These are phyloP conservation scores for Tremella fuciformis DNA, from an alignment of 768 basidiomycete genomes.

Conservation along the genomic window DNA sequence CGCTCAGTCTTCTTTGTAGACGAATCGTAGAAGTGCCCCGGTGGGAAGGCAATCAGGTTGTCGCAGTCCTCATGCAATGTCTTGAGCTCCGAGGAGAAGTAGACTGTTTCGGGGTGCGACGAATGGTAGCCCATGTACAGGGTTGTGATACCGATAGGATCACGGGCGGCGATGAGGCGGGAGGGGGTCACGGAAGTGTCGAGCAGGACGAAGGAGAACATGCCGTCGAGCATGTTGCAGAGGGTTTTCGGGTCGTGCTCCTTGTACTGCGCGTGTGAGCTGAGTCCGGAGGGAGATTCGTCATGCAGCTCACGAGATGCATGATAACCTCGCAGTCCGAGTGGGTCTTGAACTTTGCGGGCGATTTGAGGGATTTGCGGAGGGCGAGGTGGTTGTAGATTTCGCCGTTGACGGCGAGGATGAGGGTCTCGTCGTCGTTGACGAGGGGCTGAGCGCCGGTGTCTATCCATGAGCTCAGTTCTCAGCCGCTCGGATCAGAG, in stretches of 20 bases:
- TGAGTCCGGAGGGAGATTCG: background rate
- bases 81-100: conserved; percentile 95
- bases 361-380: conserved; percentile 63
- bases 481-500: no score
- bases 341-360: conserved; percentile 86
- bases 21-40: conserved; percentile 94
- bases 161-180: conserved; percentile 90
- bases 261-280: conserved; percentile 63
- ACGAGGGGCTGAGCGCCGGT: conserved; percentile 92
- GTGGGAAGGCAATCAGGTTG: conserved; percentile 90
- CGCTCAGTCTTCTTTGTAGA: conserved; percentile 69
- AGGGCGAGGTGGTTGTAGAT: conserved; percentile 95
- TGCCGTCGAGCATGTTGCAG: conserved; percentile 83
- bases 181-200: conserved; percentile 88
- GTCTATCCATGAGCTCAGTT: conserved; percentile 58
- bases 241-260: conserved; percentile 69
- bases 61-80: conserved; percentile 87
- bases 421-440: conserved; percentile 76
- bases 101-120: conserved; percentile 72
- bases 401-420: conserved; percentile 94
- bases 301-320: conserved; percentile 67
- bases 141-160: conserved; percentile 98
- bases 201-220: conserved; percentile 96
- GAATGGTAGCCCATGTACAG: conserved; percentile 95
- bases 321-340: conserved; percentile 98